Conservation (phyloP, 2,329 filamentous ascomycete species). For the Dothistroma pini region DNA sequence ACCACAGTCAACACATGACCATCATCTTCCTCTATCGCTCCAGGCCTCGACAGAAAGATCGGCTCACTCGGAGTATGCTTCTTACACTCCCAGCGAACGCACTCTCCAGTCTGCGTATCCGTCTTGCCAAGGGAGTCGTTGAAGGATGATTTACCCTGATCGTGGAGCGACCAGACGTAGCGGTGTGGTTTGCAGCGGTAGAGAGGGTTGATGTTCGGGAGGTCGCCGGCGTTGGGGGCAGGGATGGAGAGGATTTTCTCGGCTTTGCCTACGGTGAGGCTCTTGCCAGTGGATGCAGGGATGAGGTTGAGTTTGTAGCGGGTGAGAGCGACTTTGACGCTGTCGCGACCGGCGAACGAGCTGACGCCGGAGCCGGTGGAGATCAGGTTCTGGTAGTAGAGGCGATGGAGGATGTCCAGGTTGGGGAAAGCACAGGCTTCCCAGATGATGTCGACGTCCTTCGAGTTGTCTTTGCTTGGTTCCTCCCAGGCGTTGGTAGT, state of each 20-base stretch:
- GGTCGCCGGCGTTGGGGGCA: slow-evolving; percentile 46
- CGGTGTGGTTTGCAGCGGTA: slow-evolving; percentile 53
- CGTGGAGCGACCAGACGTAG: slow-evolving; percentile 58
- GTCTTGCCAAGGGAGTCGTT: slow-evolving; percentile 64
- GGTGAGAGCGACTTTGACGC: slow-evolving; percentile 1
- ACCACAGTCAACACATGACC: slow-evolving; percentile 61
- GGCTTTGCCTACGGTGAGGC: slow-evolving; percentile 30
- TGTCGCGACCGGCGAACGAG: neutral
- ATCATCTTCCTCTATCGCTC: slow-evolving; percentile 55
- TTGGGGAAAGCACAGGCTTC: slow-evolving; percentile 64
- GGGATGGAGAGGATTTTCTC: slow-evolving; percentile 39
- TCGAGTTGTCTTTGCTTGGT: slow-evolving; percentile 18
- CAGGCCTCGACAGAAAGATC: slow-evolving; percentile 59
- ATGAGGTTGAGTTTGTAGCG: slow-evolving; percentile 10
- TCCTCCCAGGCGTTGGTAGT: slow-evolving; percentile 74
- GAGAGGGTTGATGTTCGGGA: slow-evolving; percentile 62
- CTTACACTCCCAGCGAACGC: slow-evolving; percentile 54
- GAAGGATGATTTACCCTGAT: slow-evolving; percentile 57
- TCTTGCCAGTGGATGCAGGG: neutral
- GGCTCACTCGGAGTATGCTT: slow-evolving; percentile 67
- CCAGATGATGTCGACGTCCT: slow-evolving; percentile 56
- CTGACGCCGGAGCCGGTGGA: slow-evolving; percentile 46
- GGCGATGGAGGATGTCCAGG: slow-evolving; percentile 59
- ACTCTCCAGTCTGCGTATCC: slow-evolving; percentile 54
- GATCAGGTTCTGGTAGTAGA: slow-evolving; percentile 69